A percentile compares a stretch with the other conserved stretches of the same genome.
Evolutionary conservation across 768 basidiomycete genomes (phyloP).

Genomic region (Scleroderma citrinum): DNA sequence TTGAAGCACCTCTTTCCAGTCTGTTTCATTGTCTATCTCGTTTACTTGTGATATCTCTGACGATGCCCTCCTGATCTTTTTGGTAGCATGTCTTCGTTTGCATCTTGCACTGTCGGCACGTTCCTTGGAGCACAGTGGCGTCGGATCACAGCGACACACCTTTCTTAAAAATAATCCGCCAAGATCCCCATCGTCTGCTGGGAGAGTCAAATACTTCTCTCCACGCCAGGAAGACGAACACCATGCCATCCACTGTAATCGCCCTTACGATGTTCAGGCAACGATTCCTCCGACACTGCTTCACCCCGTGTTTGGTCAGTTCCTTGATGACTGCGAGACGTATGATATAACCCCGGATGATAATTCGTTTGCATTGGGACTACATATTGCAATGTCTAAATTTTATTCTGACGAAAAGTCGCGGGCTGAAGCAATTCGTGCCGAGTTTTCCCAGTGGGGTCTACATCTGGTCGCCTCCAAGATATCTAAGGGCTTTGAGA

Average conservation of each 20-base stretch:
- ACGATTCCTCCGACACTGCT: slow-evolving; percentile 5
- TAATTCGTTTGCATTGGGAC: slow-evolving; percentile 8
- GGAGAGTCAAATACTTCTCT: not conserved
- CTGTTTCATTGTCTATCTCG: too few species aligned
- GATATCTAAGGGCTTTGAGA: slow-evolving; percentile 1
- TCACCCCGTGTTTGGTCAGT: slow-evolving; percentile 6
- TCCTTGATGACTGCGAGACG: slow-evolving; percentile 7
- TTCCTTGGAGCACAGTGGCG: too few species aligned
- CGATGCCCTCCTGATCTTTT: not conserved
- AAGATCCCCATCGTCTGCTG: not conserved
- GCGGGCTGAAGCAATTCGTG: not conserved
- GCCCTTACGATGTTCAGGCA: not conserved
- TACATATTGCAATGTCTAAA: slow-evolving; percentile 18
- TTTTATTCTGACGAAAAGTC: slow-evolving; percentile 12
- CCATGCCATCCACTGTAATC: not conserved
- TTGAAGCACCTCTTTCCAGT: not conserved
- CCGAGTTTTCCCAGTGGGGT: slow-evolving; percentile 1
- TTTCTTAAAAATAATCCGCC: too few species aligned
- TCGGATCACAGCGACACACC: too few species aligned
- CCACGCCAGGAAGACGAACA: not conserved
- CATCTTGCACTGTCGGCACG: too few species aligned
- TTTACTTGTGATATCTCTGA: too few species aligned
- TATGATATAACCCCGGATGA: slow-evolving; percentile 1
- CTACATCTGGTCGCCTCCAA: not conserved
- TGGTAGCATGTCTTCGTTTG: not conserved